Base-by-base conservation (phyloP, 345 rosid species). In the Bruguiera parviflora region DNA sequence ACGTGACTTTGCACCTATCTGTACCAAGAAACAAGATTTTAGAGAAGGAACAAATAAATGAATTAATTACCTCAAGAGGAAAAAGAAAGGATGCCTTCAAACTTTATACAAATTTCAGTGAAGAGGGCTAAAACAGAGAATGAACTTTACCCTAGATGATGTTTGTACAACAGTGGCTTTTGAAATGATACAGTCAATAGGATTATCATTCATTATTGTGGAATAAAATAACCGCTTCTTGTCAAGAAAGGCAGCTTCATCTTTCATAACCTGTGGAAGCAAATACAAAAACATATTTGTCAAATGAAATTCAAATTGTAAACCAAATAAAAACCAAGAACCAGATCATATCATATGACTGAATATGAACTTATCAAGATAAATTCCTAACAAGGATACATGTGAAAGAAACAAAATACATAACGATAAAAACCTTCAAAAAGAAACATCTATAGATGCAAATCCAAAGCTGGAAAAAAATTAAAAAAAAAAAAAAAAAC, bases 151-250 rank as follows among this genome's bases (percentile, higher is more conserved):
- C 87, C 35, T 77, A 24, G 89, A 85, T 65, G 79, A 71, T 69
- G 79, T 78, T 61, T 83, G 84, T 71, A 81, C 35, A 71, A 93
- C 77, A 27, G 65, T 78, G 67, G 91, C 90, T 87, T 86, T 93
- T 60, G 96, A 83, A 68, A 87, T 62, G 76, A 93, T 78, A 81
- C 98, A 93, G 63, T 86, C 94, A 67, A 93, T 39, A 28, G 89
- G 89, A 82, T 93, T 93, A 74, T 93, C 98, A 74, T 93, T 93
- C 96, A 83, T 84, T 72, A 93, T 75, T n/a, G 88, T 84, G 35
- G 98, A 93, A 83, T 84, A 89, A 79, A 93, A 93, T 57, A 93
- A 79, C 61, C 97, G 97, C 75, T 84, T 86, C 74, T 77, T 78
- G 58, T 91, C 88, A 64, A 85, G 96, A 81, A 80, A 80, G 64